Base-by-base conservation (phyloP, 2,329 filamentous ascomycete species). In the Penicillium sp. region DNA sequence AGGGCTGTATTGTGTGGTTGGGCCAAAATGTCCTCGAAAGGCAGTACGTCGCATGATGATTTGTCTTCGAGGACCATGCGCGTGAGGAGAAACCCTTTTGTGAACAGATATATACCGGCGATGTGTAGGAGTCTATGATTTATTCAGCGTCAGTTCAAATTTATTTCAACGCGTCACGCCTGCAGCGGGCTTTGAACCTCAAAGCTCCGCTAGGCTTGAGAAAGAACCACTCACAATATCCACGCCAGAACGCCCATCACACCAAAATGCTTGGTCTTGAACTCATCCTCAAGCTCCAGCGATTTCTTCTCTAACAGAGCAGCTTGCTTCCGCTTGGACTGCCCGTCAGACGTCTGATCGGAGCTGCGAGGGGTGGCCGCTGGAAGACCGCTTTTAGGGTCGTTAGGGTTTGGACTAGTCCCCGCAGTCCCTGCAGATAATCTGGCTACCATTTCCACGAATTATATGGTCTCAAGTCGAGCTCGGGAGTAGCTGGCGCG, bases 61-160 rank as follows among this genome's bases (percentile, higher is more conserved):
- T 87, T 88, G 67, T 91, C 84, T 60, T 91, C 87, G 55, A 94
- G 81, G 49, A 93, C 88, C 59, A 91, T 78, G 56, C 94, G 85
- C 53, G 93, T 96, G 61, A 99, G 84, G 60, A 99, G 84, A 74
- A 99, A 99, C 36, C 94, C 94, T 71, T 88, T 91, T 26, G 91
- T 96, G 76, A 99, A 99, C 70, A 97, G 88, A 70, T 89, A 90
- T 66, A 97, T 88, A 57, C 91, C 93, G 35, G 88, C 78, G 43
- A 84, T 80, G 71, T 99, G 94, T 38, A 97, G 82, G 61, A 82
- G 67, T 60, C 85, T 87, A 64, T 35, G 40, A 40, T 14, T n/a
- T 26, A 37, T 44, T 30, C 30, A 16, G 25, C 10, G 56, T 61
- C 36, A 61, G 56, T 28, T 31, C 22, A 19, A 9, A 22, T n/a